phyloP scores from a whole-genome alignment of 2,329 filamentous ascomycete genomes.

The Huntiella decipiens region DNA sequence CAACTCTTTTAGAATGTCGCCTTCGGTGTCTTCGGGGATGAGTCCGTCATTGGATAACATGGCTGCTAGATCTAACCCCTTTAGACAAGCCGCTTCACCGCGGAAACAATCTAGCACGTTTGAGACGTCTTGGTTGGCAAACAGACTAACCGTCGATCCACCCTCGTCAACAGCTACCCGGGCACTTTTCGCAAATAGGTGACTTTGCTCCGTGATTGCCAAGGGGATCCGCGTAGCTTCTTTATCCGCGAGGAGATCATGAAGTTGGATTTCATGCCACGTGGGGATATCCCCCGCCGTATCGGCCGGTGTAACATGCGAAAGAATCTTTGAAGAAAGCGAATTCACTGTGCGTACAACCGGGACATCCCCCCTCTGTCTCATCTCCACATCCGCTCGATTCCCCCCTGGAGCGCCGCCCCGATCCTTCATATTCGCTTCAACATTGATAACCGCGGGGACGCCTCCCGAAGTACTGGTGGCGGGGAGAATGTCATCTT shows the following conservation, averaged over 20 bases:
- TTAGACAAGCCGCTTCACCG: constrained; percentile 24
- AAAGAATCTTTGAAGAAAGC: constrained; percentile 84
- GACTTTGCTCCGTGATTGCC: constrained; percentile 72
- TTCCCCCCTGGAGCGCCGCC: constrained; percentile 70
- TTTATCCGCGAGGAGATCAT: constrained; percentile 58
- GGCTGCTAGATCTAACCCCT: too few species aligned
- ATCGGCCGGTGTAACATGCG: constrained; percentile 65
- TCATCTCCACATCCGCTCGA: constrained; percentile 76
- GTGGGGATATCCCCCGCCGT: constrained; percentile 52
- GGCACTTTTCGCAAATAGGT: constrained; percentile 51
- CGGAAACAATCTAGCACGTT: constrained; percentile 48
- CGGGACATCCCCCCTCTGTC: constrained; percentile 60
- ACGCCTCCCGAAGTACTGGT: constrained; percentile 32
- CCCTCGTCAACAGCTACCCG: constrained; percentile 14
- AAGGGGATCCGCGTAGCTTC: constrained; percentile 64
- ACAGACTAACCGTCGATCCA: constrained; percentile 30
- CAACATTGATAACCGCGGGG: constrained; percentile 77
- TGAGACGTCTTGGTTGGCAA: constrained; percentile 49
- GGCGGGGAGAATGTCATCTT: constrained; percentile 31
- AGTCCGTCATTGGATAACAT: too few species aligned
- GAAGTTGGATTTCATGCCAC: constrained; percentile 55
- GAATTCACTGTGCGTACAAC: constrained; percentile 80
- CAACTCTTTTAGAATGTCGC: not conserved
- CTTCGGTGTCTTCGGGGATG: constrained; percentile 27
- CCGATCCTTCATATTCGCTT: constrained; percentile 88